These are phyloP conservation scores for Colletotrichum karsti DNA, from an alignment of 2,329 filamentous ascomycete species.

Conservation along the genomic window DNA sequence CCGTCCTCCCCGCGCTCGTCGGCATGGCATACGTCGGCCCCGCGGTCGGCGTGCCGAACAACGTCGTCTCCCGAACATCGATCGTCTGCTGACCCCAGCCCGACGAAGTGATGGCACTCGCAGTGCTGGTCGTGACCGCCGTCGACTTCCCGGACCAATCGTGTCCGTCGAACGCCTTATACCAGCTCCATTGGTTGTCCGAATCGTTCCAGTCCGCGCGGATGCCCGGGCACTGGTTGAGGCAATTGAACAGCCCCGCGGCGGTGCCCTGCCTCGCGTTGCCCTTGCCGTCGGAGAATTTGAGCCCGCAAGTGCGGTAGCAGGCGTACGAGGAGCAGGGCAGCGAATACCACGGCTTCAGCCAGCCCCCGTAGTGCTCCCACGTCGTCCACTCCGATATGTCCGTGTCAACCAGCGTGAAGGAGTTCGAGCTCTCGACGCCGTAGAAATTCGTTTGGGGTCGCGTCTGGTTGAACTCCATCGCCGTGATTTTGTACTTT, in stretches of 20 bases:
- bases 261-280: slow-evolving; percentile 8
- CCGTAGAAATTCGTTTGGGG: not conserved
- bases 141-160: not conserved
- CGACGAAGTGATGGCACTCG: not conserved
- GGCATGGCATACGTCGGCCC: not conserved
- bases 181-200: not conserved
- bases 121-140: not conserved
- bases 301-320: slow-evolving; percentile 13
- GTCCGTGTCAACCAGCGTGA: not conserved
- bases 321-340: slow-evolving; percentile 9
- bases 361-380: slow-evolving; percentile 1
- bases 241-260: not conserved
- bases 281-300: not conserved
- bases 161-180: slow-evolving; percentile 2
- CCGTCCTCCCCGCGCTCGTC: not conserved
- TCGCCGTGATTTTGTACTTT: not conserved
- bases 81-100: not conserved
- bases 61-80: not conserved
- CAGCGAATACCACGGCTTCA: slow-evolving; percentile 4
- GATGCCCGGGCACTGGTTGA: slow-evolving; percentile 11
- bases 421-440: not conserved
- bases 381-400: slow-evolving; percentile 1
- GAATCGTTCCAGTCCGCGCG: slow-evolving; percentile 7
- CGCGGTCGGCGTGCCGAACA: slow-evolving; percentile 6
- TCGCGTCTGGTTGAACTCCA: not conserved